Evolutionary conservation across 805 yeast species (phyloP), one percentile per base, ranked within the genome.

Genomic region (Candida qinlingensis): DNA sequence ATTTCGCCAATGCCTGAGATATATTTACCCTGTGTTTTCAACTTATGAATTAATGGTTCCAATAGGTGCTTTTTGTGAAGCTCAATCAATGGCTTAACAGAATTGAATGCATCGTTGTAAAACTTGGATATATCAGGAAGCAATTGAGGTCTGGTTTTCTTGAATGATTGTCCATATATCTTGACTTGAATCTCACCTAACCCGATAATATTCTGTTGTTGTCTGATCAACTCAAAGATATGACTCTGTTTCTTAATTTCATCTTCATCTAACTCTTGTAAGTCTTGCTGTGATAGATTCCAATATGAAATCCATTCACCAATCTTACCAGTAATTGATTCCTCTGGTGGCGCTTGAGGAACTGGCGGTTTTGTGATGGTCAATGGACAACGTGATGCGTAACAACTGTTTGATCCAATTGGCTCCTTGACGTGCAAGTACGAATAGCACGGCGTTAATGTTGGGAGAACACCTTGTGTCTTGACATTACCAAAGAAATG

Each of bases 231-330:
- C 60, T 88, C 96, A 65, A 85, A 89, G 4, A 87, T 75, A 49
- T 83, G 80, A 48, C 87, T 83, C 61, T 88, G 96, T 36, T 80
- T 73, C 57, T 79, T 80, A n/a, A 81, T 71, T 47, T 80, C 78
- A 9, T 65, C 63, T 9, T 74, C 74, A 45, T 75, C 80, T 7
- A 79, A 66, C n/a, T 70, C 74, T 25, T 71, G 62, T 29, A 82
- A 59, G 42, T 81, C 84, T 27, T 76, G 80, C 3, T 74, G 72
- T 0, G 83, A 71, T 11, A 83, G 54, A 43, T 77, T 73, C 89
- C 88, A 83, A 56, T 81, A 83, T 8, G 78, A 72, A 0, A 81
- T 78, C 89, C 89, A 83, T 50, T 80, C 80, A 1, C 72, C 72
- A 5, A 73, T 64, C 1, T 68, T 61, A 34, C 46, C 54, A 37